phyloP scores from a whole-genome alignment of 2,329 filamentous ascomycete species.

The Fusarium sp. region DNA sequence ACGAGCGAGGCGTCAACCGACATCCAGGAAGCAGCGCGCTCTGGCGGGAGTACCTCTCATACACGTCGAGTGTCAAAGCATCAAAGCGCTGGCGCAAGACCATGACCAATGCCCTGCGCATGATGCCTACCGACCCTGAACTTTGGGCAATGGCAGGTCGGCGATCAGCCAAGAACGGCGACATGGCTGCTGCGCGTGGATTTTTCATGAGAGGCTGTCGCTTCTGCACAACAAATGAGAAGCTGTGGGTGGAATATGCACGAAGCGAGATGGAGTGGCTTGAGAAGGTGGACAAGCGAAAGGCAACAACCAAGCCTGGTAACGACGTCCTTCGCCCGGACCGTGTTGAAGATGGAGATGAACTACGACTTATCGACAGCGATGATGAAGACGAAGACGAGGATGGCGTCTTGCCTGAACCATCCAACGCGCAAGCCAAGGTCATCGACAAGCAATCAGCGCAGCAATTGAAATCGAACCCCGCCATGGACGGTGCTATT shows the following conservation, averaged over 20 bases:
- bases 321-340: conserved; percentile 58
- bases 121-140: conserved; percentile 85
- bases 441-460: conserved; percentile 61
- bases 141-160: conserved; percentile 90
- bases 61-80: conserved; percentile 75
- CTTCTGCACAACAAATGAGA: conserved; percentile 81
- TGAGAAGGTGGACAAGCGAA: conserved; percentile 79
- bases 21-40: conserved; percentile 84
- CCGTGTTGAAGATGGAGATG: conserved; percentile 61
- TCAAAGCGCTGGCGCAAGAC: conserved; percentile 73
- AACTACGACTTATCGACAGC: conserved; percentile 56
- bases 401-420: conserved; percentile 56
- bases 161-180: conserved; percentile 80
- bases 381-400: conserved; percentile 58
- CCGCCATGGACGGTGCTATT: conserved; percentile 91
- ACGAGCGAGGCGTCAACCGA: conserved; percentile 85
- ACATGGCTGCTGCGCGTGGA: conserved; percentile 85
- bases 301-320: conserved; percentile 66
- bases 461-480: conserved; percentile 74
- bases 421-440: conserved; percentile 53
- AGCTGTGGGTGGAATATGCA: conserved; percentile 89
- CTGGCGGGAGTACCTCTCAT: conserved; percentile 92
- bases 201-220: conserved; percentile 90
- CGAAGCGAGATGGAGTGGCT: conserved; percentile 94
- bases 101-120: conserved; percentile 76